Base-by-base conservation (phyloP, 441 rosid species). In the Metrosideros polymorpha region DNA sequence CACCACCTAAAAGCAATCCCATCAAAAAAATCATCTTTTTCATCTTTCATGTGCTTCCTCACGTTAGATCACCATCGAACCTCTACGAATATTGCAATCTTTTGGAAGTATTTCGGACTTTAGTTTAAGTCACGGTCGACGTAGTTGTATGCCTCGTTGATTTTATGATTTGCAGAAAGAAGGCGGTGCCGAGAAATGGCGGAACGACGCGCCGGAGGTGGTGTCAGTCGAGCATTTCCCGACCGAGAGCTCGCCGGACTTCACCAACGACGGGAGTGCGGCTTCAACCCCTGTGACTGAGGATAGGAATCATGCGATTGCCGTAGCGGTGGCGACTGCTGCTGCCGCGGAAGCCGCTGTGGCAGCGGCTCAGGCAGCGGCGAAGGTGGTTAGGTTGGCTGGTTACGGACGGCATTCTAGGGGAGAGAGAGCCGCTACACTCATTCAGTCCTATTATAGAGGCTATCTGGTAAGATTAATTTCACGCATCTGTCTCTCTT, bases 271-370 rank as follows among this genome's bases (percentile, higher is more conserved):
- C 12, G 94, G 90, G 66, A 93, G 95, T 87, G 84, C 87, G 1
- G 91, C 88, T 29, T 91, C 98, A 24, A 90, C 92, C 56, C 92
- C 95, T 0, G 88, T 82, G 49, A 88, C 90, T 14, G 95, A 93
- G 86, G 98, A 94, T 59, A 93, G 93, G 89, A 91, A 92, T 56
- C 99, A 95, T 76, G 98, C 96, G 3, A 94, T 96, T 77, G 99
- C 96, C 9, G 98, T 96, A 19, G 99, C 99, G 13, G 91, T 91
- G 85, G 99, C 99, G 4, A 95, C 99, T 13, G 99, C 99, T 2
- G 99, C 97, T 0, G 99, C 98, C 0, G 99, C 99, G 0, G 95
- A 95, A 89, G 99, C 99, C 1, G 99, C 99, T 0, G 97, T 94
- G 32, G 98, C 95, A 5, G 99, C 99, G 0, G 99, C 99, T 42